These are phyloP conservation scores for Saccharomyces hybrid DNA, from an alignment of 1,139 yeast genomes.

Conservation along the genomic window DNA sequence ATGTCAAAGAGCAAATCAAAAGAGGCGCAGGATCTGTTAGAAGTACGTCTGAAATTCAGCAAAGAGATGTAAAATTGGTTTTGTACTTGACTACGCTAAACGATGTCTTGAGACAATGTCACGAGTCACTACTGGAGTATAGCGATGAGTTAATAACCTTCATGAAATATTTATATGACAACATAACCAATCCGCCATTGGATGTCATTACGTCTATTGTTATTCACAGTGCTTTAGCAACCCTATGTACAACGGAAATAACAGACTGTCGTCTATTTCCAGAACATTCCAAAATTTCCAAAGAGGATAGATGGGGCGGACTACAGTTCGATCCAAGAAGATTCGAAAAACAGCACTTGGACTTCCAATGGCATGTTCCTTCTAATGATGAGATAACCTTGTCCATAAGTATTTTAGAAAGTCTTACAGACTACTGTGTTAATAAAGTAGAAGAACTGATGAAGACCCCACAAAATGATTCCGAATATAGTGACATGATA, in stretches of 20 bases:
- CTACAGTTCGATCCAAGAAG: slow-evolving; percentile 47
- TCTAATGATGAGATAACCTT: slow-evolving; percentile 46
- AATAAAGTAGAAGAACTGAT: slow-evolving; percentile 39
- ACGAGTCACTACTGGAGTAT: slow-evolving; percentile 41
- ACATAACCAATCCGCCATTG: slow-evolving; percentile 65
- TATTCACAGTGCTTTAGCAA: slow-evolving; percentile 59
- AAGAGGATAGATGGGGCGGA: slow-evolving; percentile 65
- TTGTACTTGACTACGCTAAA: slow-evolving; percentile 68
- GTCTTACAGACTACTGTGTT: slow-evolving; percentile 42
- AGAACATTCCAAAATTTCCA: slow-evolving; percentile 32
- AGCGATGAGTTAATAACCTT: slow-evolving; percentile 44
- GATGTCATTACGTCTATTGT: slow-evolving; percentile 39
- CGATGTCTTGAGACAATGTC: slow-evolving; percentile 67
- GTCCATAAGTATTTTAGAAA: slow-evolving; percentile 55
- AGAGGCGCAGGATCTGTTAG: slow-evolving; percentile 81
- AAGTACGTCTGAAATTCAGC: slow-evolving; percentile 59
- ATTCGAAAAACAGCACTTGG: slow-evolving; percentile 39
- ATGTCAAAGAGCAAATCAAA: slow-evolving; percentile 61
- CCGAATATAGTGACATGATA: slow-evolving; percentile 40
- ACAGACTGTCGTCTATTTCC: slow-evolving; percentile 50
- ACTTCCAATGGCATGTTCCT: slow-evolving; percentile 75
- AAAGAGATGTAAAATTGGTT: slow-evolving; percentile 69
- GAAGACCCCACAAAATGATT: slow-evolving; percentile 20
- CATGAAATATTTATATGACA: slow-evolving; percentile 45
- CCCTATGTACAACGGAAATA: slow-evolving; percentile 55